A percentile compares a stretch with the other conserved stretches of the same genome.
These are phyloP conservation scores for Monoraphidium neglectum DNA, from an alignment of 139 green algal genomes.

Conservation along the genomic window DNA sequence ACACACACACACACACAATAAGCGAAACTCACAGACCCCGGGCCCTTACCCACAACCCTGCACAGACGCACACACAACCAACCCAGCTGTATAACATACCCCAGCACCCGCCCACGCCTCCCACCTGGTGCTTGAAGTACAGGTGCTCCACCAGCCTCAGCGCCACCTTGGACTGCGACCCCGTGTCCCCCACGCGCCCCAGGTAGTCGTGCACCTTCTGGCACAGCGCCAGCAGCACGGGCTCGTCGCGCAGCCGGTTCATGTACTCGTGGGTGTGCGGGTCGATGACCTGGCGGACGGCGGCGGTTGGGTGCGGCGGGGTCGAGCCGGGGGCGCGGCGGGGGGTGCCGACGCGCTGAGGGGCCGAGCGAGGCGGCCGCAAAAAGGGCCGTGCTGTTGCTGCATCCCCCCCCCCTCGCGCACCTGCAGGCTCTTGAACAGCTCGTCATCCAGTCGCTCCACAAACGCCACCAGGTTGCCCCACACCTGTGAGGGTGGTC, in stretches of 20 bases:
- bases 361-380: too few species aligned
- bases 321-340: background rate
- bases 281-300: slow-evolving; percentile 79
- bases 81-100: too few species aligned
- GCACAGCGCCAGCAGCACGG: slow-evolving; percentile 87
- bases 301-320: too few species aligned
- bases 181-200: slow-evolving; percentile 32
- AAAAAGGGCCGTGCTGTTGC: too few species aligned
- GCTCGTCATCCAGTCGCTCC: slow-evolving; percentile 97
- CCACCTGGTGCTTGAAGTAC: slow-evolving; percentile 94
- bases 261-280: slow-evolving; percentile 98
- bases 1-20: too few species aligned
- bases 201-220: slow-evolving; percentile 75
- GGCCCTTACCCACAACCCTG: too few species aligned
- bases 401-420: too few species aligned
- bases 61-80: too few species aligned
- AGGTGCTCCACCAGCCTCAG: slow-evolving; percentile 94
- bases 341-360: background rate
- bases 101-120: too few species aligned
- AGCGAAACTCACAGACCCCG: too few species aligned
- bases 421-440: slow-evolving; percentile 97
- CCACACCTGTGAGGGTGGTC: too few species aligned
- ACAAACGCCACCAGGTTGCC: slow-evolving; percentile 95
- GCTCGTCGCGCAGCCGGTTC: slow-evolving; percentile 92
- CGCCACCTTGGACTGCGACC: slow-evolving; percentile 45